A percentile compares a stretch with the other conserved stretches of the same genome.
Evolutionary conservation across 805 yeast species (phyloP).

Genomic region (Teunomyces tritomae): DNA sequence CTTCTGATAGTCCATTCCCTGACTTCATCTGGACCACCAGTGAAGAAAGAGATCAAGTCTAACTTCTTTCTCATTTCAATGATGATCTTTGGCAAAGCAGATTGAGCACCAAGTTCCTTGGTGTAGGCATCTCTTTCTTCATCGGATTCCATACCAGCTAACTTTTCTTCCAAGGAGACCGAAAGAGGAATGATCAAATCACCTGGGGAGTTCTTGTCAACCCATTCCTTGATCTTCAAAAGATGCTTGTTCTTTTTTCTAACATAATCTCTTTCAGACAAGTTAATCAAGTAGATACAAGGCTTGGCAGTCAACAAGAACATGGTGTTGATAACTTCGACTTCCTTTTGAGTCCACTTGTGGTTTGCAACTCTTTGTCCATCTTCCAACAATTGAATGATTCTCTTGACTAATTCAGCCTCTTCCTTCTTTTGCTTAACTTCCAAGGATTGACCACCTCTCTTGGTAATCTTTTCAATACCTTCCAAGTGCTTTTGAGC

Average conservation of each 20-base stretch:
- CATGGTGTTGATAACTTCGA: conserved; percentile 84
- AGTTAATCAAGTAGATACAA: conserved; percentile 85
- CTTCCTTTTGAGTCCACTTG: conserved; percentile 86
- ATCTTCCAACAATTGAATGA: conserved; percentile 72
- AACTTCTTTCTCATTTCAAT: conserved; percentile 82
- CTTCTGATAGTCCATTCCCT: conserved; percentile 97
- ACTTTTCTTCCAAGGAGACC: conserved; percentile 87
- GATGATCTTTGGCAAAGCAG: conserved; percentile 85
- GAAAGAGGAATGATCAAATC: conserved; percentile 86
- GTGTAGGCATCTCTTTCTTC: conserved; percentile 77
- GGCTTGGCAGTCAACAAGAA: conserved; percentile 93
- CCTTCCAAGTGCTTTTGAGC: conserved; percentile 77
- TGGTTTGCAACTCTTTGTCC: conserved; percentile 89
- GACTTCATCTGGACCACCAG: conserved; percentile 94
- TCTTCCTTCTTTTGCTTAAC: conserved; percentile 87
- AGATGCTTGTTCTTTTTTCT: conserved; percentile 88
- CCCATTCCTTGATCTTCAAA: conserved; percentile 84
- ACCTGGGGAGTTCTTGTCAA: conserved; percentile 82
- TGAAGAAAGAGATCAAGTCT: conserved; percentile 88
- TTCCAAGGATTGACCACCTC: conserved; percentile 88
- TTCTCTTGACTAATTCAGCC: conserved; percentile 66
- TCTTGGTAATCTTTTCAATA: conserved; percentile 73
- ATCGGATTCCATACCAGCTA: conserved; percentile 82
- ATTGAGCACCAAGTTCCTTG: conserved; percentile 66
- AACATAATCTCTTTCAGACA: conserved; percentile 83